Conservation (phyloP, 1,284 basidiomycete genomes). For the Pseudozyma thailandica region DNA sequence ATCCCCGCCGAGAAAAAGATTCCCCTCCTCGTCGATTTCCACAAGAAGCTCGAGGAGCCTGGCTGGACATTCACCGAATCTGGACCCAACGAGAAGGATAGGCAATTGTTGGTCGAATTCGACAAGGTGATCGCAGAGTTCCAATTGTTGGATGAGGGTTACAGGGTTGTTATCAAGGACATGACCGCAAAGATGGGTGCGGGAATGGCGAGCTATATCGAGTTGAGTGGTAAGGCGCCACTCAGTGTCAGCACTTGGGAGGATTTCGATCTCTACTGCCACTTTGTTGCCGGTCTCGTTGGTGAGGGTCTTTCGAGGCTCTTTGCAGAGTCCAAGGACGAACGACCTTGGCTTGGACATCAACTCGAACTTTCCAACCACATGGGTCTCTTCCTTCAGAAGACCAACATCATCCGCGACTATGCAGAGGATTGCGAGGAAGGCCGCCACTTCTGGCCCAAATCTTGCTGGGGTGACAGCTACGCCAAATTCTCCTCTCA, state of each 20-base stretch:
- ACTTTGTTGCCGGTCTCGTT: constrained; percentile 97
- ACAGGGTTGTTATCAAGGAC: constrained; percentile 83
- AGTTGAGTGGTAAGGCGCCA: constrained; percentile 47
- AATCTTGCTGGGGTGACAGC: constrained; percentile 81
- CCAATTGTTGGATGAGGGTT: constrained; percentile 72
- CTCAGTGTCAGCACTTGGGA: constrained; percentile 67
- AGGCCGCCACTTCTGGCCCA: constrained; percentile 91
- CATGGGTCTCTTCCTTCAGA: constrained; percentile 96
- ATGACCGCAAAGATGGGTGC: constrained; percentile 78
- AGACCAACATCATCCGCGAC: constrained; percentile 98
- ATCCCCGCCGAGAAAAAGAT: constrained; percentile 87
- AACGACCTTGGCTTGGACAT: constrained; percentile 78
- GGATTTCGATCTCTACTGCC: constrained; percentile 97
- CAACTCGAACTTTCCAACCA: constrained; percentile 91
- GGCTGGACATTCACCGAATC: constrained; percentile 88
- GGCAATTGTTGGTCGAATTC: constrained; percentile 87
- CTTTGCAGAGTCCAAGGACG: constrained; percentile 87
- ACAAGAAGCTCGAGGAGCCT: constrained; percentile 81
- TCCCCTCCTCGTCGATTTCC: constrained; percentile 84
- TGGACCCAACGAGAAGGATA: constrained; percentile 90
- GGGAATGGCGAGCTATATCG: constrained; percentile 91
- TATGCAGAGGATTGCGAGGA: constrained; percentile 91
- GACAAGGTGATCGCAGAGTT: constrained; percentile 85
- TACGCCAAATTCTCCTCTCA: constrained; percentile 53
- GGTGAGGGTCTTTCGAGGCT: constrained; percentile 94